phyloP scores from a whole-genome alignment of 2,329 filamentous ascomycete genomes.

The Thelonectria blattea region DNA sequence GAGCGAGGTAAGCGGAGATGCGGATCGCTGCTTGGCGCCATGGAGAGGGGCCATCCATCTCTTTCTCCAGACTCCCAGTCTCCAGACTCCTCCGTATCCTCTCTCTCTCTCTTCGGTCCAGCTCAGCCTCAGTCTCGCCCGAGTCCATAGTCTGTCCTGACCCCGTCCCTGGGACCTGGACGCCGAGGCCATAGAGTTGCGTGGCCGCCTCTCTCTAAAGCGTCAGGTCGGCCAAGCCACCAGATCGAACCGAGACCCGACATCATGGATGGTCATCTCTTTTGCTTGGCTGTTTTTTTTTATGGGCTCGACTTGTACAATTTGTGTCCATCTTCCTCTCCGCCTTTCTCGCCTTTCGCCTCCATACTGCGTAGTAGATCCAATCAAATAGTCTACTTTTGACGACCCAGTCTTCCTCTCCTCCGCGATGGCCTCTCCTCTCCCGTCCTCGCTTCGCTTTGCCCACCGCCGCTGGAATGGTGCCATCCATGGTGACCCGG shows the following conservation, averaged over 20 bases:
- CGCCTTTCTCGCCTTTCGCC: too few species aligned
- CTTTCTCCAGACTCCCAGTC: neutral
- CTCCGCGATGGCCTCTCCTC: neutral
- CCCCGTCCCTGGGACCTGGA: neutral
- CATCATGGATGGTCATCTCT: neutral
- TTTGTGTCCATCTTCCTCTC: too few species aligned
- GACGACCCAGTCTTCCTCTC: neutral
- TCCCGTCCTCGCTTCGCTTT: too few species aligned
- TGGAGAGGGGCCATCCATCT: neutral
- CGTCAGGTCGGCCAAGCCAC: constrained; percentile 6
- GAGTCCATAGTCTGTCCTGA: neutral
- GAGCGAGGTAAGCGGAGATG: neutral
- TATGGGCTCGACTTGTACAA: neutral
- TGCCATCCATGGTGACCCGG: neutral
- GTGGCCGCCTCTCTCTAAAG: neutral
- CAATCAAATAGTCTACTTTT: neutral
- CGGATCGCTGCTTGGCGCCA: neutral
- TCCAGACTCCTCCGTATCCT: neutral
- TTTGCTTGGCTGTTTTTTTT: neutral
- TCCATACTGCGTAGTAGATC: too few species aligned
- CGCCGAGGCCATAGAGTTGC: neutral
- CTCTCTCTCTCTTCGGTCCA: too few species aligned
- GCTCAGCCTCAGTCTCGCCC: neutral
- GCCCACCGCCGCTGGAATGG: too few species aligned
- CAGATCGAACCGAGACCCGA: constrained; percentile 1